These are phyloP conservation scores for Peronosclerospora sorghi DNA, from an alignment of 352 stramenopile genomes.

Conservation along the genomic window DNA sequence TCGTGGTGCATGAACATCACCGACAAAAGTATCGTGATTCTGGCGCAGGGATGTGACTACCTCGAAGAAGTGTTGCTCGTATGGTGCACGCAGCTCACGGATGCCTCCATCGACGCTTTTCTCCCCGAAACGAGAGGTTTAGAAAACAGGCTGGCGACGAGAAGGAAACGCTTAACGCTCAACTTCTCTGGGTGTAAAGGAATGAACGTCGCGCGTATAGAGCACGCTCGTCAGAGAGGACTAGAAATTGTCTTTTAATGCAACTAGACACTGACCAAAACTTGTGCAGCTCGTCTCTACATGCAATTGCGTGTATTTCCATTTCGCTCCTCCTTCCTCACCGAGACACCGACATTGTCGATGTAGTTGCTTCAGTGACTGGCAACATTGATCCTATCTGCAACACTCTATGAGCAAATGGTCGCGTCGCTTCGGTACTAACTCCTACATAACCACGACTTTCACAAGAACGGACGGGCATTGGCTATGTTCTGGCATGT, in stretches of 20 bases:
- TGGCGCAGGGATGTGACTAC: conserved; percentile 49
- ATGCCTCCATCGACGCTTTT: conserved; percentile 51
- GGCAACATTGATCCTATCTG: no score
- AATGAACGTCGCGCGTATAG: conserved; percentile 29
- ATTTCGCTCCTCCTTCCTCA: no score
- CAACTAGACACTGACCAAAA: neutral
- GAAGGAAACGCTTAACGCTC: conserved; percentile 23
- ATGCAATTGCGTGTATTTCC: neutral
- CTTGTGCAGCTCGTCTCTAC: neutral
- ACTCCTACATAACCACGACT: no score
- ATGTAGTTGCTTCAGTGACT: no score
- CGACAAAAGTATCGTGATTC: conserved; percentile 64
- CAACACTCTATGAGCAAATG: no score
- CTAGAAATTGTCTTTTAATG: conserved; percentile 20
- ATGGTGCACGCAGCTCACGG: conserved; percentile 79
- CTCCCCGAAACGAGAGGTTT: conserved; percentile 12
- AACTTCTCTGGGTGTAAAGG: conserved; percentile 63
- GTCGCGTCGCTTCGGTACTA: no score
- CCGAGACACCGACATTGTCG: no score
- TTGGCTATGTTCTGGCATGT: no score
- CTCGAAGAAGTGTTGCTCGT: conserved; percentile 59
- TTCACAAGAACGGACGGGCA: no score
- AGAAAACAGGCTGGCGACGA: conserved; percentile 3
- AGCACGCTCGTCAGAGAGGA: conserved; percentile 21
- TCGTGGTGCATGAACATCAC: conserved; percentile 87